A percentile compares a stretch with the other conserved stretches of the same genome.
These are phyloP conservation scores for Chlorella sp. DNA, from an alignment of 139 green algal genomes.

Conservation along the genomic window DNA sequence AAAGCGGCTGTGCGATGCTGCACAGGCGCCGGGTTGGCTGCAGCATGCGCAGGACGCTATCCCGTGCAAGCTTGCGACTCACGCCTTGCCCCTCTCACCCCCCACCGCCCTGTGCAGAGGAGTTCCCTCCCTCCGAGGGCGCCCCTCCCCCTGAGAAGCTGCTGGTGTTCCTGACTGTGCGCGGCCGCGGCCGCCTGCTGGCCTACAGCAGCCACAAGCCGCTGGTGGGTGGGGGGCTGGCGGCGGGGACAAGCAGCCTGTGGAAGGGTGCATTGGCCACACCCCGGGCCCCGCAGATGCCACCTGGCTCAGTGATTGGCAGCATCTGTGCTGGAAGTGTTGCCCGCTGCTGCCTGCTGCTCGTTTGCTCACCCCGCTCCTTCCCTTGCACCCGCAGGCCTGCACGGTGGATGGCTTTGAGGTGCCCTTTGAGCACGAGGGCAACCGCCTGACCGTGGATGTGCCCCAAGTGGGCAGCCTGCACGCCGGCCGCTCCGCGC, in stretches of 20 bases:
- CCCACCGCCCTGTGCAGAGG: constrained; percentile 78
- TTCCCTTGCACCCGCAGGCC: background rate
- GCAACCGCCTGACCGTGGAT: constrained; percentile 9
- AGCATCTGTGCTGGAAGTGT: no score
- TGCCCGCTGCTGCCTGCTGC: no score
- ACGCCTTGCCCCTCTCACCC: constrained; percentile 87
- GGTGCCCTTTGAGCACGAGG: constrained; percentile 6
- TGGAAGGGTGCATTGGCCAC: background rate
- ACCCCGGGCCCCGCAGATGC: no score
- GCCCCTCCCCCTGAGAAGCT: constrained; percentile 2
- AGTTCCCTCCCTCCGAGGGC: background rate
- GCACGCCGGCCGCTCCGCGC: constrained; percentile 27
- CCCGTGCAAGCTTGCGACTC: constrained; percentile 7
- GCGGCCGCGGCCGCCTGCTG: constrained; percentile 62
- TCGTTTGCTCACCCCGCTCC: no score
- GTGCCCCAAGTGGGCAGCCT: constrained; percentile 36
- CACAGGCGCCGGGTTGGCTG: no score
- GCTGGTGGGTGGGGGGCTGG: background rate
- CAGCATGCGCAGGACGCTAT: background rate
- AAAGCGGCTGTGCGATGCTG: no score
- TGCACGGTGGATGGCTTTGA: constrained; percentile 35
- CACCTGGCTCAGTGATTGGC: no score
- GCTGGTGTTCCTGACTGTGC: constrained; percentile 47
- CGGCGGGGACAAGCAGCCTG: background rate
- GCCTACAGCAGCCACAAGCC: constrained; percentile 58